Percentiles rank a stretch among this genome's conserved stretches.
phyloP scores from a whole-genome alignment of 192 early-diverging fungal genomes.

The Cladochytrium replicatum region DNA sequence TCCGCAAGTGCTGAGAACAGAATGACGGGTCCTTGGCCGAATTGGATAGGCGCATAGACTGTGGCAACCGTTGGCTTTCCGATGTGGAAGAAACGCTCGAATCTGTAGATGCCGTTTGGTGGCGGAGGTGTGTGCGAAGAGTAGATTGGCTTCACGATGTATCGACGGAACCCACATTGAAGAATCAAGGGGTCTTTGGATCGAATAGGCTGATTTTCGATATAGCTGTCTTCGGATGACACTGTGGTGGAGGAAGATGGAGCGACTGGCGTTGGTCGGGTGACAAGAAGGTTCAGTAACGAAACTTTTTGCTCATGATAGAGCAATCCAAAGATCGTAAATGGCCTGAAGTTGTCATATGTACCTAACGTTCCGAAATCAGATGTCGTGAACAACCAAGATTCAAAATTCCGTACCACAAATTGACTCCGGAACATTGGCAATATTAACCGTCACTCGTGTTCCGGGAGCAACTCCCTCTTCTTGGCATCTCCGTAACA shows the following conservation, averaged over 20 bases:
- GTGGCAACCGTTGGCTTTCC: constrained; percentile 67
- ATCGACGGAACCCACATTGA: constrained; percentile 82
- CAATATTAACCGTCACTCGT: constrained; percentile 63
- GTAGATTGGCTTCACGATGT: constrained; percentile 76
- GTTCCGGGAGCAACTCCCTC: constrained; percentile 56
- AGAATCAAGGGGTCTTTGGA: constrained; percentile 89
- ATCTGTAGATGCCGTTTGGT: constrained; percentile 90
- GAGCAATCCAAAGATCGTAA: constrained; percentile 61
- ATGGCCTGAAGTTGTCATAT: constrained; percentile 9
- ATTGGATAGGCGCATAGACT: constrained; percentile 87
- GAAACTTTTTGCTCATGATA: constrained; percentile 94
- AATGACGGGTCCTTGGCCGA: constrained; percentile 74
- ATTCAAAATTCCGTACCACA: constrained; percentile 22
- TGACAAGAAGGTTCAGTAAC: constrained; percentile 68
- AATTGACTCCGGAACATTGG: constrained; percentile 53
- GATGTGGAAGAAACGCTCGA: constrained; percentile 78
- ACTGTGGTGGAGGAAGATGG: not conserved
- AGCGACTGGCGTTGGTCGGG: constrained; percentile 36
- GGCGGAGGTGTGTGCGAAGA: constrained; percentile 74
- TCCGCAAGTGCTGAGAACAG: constrained; percentile 41
- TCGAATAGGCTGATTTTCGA: constrained; percentile 65
- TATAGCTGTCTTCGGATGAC: not conserved
- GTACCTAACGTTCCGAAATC: not conserved
- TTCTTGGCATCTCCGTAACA: constrained; percentile 37
- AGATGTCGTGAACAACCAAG: not conserved